Evolutionary conservation across 129 eudicot genomes (phyloP).

Genomic region (Centrapalus pauciflorus): DNA sequence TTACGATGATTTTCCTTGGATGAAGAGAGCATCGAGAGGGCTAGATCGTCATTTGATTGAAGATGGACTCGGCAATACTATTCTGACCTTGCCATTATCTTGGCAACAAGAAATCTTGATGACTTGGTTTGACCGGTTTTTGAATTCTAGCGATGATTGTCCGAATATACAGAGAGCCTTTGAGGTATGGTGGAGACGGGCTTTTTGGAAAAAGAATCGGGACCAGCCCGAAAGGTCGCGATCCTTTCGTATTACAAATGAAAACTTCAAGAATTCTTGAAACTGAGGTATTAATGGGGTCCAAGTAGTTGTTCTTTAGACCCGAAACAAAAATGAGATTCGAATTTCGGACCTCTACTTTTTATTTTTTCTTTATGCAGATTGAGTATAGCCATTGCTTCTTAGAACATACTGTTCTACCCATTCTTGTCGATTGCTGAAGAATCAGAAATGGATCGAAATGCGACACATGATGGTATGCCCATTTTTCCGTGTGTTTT

Average conservation of each 20-base stretch:
- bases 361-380: background rate
- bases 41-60: conserved; percentile 87
- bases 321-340: background rate
- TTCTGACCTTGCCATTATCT: conserved; percentile 74
- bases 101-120: conserved; percentile 80
- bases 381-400: background rate
- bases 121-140: conserved; percentile 86
- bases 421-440: background rate
- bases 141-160: conserved; percentile 83
- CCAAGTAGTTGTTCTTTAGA: background rate
- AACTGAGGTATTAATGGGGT: background rate
- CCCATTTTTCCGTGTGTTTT: background rate
- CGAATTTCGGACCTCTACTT: background rate
- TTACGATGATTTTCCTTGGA: conserved; percentile 94
- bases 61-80: conserved; percentile 81
- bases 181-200: conserved; percentile 97
- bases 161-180: conserved; percentile 91
- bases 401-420: background rate
- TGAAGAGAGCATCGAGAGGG: conserved; percentile 83
- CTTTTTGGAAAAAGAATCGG: conserved; percentile 52
- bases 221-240: conserved; percentile 36
- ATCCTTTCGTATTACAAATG: conserved; percentile 37
- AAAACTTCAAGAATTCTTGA: conserved; percentile 38
- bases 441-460: background rate
- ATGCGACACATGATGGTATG: background rate